These are phyloP conservation scores for Gentiana straminea DNA, from an alignment of 257 asterid genomes.

Conservation along the genomic window DNA sequence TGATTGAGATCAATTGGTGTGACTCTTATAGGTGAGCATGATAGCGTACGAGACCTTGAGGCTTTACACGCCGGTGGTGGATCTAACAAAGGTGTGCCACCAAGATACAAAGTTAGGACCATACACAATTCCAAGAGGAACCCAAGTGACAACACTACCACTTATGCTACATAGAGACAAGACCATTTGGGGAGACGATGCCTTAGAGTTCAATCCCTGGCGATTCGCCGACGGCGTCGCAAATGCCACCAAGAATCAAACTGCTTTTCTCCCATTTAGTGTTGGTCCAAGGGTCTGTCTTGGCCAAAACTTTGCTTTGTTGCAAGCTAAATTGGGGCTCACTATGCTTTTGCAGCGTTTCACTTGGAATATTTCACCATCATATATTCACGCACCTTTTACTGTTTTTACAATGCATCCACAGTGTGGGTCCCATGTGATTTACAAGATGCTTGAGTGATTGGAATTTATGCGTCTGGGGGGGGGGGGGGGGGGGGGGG, in stretches of 20 bases:
- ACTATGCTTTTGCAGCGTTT: constrained; percentile 9
- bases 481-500: no score
- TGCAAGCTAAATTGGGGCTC: constrained; percentile 4
- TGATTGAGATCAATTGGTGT: no score
- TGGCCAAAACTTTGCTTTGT: constrained; percentile 16
- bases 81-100: not conserved
- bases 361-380: constrained; percentile 4
- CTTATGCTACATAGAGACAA: constrained; percentile 1
- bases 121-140: not conserved
- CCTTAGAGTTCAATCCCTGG: constrained; percentile 15
- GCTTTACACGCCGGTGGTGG: constrained; percentile 1
- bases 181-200: constrained; percentile 19
- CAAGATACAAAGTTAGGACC: constrained; percentile 3
- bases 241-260: constrained; percentile 11
- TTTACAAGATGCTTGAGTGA: constrained; percentile 2
- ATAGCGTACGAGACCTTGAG: constrained; percentile 3
- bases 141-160: not conserved
- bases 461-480: no score
- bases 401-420: constrained; percentile 5
- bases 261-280: constrained; percentile 15
- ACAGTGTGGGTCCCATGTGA: constrained; percentile 2
- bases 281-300: constrained; percentile 19
- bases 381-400: constrained; percentile 8
- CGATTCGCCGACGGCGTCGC: constrained; percentile 20
- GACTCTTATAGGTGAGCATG: not conserved